phyloP scores from a whole-genome alignment of 1,139 yeast genomes.

The Candida anutae region DNA sequence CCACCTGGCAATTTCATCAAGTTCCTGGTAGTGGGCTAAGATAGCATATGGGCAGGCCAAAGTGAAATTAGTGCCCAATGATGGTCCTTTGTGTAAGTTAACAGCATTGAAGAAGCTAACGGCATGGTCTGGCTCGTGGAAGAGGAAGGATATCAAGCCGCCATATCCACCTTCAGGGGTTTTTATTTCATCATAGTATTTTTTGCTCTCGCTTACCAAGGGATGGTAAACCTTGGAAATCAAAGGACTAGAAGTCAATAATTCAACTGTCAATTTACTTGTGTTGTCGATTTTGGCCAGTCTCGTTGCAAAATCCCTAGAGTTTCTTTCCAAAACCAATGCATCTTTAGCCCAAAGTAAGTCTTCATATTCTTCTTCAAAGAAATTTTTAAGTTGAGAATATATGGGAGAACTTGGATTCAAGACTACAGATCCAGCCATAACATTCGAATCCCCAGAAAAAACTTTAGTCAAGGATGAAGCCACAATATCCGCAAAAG shows the following conservation, averaged over 20 bases:
- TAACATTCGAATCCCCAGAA: conserved; percentile 90
- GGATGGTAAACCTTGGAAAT: conserved; percentile 72
- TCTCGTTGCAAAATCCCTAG: conserved; percentile 76
- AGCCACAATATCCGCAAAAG: conserved; percentile 77
- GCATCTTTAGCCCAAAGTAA: conserved; percentile 92
- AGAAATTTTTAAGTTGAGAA: conserved; percentile 41
- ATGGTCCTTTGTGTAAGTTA: conserved; percentile 83
- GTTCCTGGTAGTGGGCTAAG: conserved; percentile 79
- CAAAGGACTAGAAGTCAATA: conserved; percentile 36
- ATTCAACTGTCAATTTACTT: conserved; percentile 49
- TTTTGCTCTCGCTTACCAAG: conserved; percentile 41
- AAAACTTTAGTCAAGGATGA: conserved; percentile 88
- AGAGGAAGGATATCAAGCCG: conserved; percentile 74
- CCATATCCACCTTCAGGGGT: conserved; percentile 84
- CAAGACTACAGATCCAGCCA: conserved; percentile 85
- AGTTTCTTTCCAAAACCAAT: conserved; percentile 82
- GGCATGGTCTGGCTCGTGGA: conserved; percentile 61
- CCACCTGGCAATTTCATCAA: conserved; percentile 75
- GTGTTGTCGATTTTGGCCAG: conserved; percentile 62
- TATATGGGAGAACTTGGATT: conserved; percentile 61
- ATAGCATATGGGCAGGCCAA: conserved; percentile 88
- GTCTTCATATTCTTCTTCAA: conserved; percentile 58
- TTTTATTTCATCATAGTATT: conserved; percentile 64
- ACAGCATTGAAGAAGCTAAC: conserved; percentile 67
- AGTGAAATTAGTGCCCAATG: conserved; percentile 90